Conservation (phyloP, 2,329 filamentous ascomycete species). For the Fulvia fulva region DNA sequence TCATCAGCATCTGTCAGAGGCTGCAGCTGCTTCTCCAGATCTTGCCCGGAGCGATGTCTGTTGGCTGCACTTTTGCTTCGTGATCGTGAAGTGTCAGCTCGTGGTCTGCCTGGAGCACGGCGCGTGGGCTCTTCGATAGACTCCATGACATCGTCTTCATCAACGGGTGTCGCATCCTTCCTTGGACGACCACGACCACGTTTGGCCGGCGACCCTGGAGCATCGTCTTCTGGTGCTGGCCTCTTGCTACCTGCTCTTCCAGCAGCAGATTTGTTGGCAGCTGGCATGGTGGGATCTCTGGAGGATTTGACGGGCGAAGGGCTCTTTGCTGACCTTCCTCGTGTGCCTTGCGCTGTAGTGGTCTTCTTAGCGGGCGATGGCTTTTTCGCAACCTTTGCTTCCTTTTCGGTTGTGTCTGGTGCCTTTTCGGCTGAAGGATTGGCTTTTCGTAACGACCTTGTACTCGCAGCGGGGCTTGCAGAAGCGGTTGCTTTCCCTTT, state of each 20-base stretch:
- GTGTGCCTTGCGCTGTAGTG: background rate
- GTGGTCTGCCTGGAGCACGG: background rate
- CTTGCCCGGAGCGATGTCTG: background rate
- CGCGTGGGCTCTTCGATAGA: background rate
- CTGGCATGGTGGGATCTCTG: background rate
- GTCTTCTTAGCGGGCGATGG: background rate
- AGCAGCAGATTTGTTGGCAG: background rate
- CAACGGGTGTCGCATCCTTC: background rate
- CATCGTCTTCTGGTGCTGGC: background rate
- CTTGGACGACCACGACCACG: background rate
- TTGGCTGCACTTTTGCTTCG: background rate
- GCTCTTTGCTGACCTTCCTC: constrained; percentile 3
- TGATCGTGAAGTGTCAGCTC: background rate
- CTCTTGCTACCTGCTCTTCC: background rate
- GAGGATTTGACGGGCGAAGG: background rate
- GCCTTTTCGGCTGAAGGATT: constrained; percentile 8
- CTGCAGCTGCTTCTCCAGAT: background rate
- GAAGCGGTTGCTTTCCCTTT: background rate
- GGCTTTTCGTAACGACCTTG: constrained; percentile 5
- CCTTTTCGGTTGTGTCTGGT: background rate
- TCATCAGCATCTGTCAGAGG: too few relatives aligned
- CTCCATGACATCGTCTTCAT: background rate
- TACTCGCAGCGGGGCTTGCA: background rate
- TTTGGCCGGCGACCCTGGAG: background rate
- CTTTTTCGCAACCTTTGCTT: background rate